Base-by-base conservation (phyloP, 805 yeast genomes). In the Kuraishia hungarica region DNA sequence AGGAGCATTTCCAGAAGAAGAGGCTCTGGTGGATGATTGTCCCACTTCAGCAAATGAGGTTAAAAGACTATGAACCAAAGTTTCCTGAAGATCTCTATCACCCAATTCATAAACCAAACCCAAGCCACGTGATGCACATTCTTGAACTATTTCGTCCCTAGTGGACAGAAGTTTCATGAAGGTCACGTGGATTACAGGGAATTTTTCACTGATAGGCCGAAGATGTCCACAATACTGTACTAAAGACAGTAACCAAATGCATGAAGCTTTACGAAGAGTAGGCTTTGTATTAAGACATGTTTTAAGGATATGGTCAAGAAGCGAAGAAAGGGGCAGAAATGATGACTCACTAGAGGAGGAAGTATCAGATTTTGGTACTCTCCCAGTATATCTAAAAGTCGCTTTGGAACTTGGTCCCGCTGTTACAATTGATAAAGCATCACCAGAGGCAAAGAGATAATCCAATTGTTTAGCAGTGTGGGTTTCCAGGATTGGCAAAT, bases 41-140 rank as follows among this genome's bases (percentile, higher is more conserved):
- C 79, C 75, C 0, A 89, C 76, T 56, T 87, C 89, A 0, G 97
- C 87, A 64, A 93, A 92, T 0, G 97, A 86, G 50, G 73, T 76
- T 54, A 93, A 72, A 50, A 93, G 73, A 20, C 86, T 83, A 61
- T 83, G 85, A 1, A 92, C 88, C 64, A 93, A 73, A 0, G 80
- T 79, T 54, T 89, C 94, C 62, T 85, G 84, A 59, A 87, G 70
- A 8, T 83, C 86, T 4, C 65, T 55, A 60, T 83, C 84, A 17
- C 97, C 96, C 58, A 81, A 69, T 57, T 92, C 97, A 64, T 88
- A 93, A 3, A 91, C 79, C 19, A 92, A 72, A 59, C 92, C 82
- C 53, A 93, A 74, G 2, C 97, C 99, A 60, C 96, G 77, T 0
- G 96, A 84, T 0, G 98, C 97, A 13, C 94, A 80, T 57, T 93